A percentile compares a stretch with the other conserved stretches of the same genome.
These are phyloP conservation scores for Trichoderma brevicompactum DNA, from an alignment of 2,329 filamentous ascomycete species.

Conservation along the genomic window DNA sequence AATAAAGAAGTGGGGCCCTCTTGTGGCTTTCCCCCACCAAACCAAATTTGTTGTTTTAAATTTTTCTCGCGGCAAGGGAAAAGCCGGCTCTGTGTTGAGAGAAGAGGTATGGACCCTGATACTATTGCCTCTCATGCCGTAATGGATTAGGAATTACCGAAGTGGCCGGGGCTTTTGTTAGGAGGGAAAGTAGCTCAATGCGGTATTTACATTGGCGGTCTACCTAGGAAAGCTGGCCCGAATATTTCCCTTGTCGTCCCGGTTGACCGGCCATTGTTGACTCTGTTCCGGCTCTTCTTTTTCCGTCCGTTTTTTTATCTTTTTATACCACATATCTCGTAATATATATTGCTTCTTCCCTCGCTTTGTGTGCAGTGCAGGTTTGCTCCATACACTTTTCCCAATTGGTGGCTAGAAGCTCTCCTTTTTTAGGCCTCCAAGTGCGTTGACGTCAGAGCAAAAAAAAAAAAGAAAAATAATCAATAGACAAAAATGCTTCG, in stretches of 20 bases:
- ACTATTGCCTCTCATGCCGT: too few relatives aligned
- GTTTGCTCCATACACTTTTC: not conserved
- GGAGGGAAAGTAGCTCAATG: constrained; percentile 7
- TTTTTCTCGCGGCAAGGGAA: too few relatives aligned
- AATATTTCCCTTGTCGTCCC: constrained; percentile 13
- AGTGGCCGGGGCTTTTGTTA: not conserved
- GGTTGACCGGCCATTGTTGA: constrained; percentile 6
- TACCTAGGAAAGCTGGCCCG: not conserved
- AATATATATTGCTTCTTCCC: not conserved
- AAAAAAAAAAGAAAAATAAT: not conserved
- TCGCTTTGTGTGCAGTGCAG: too few relatives aligned
- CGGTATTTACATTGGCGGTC: constrained; percentile 2
- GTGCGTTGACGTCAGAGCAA: not conserved
- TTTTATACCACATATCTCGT: not conserved
- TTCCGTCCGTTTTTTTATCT: not conserved
- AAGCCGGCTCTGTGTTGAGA: too few relatives aligned
- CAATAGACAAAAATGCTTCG: constrained; percentile 21
- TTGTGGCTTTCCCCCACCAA: too few relatives aligned
- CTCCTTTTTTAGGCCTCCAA: not conserved
- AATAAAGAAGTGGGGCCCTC: too few relatives aligned
- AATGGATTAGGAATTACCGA: too few relatives aligned
- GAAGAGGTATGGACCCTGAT: too few relatives aligned
- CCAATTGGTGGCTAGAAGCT: not conserved
- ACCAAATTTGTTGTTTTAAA: too few relatives aligned
- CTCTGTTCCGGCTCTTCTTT: not conserved